Evolutionary conservation across 257 asterid species (phyloP).

Genomic region (Penstemon davidsonii): DNA sequence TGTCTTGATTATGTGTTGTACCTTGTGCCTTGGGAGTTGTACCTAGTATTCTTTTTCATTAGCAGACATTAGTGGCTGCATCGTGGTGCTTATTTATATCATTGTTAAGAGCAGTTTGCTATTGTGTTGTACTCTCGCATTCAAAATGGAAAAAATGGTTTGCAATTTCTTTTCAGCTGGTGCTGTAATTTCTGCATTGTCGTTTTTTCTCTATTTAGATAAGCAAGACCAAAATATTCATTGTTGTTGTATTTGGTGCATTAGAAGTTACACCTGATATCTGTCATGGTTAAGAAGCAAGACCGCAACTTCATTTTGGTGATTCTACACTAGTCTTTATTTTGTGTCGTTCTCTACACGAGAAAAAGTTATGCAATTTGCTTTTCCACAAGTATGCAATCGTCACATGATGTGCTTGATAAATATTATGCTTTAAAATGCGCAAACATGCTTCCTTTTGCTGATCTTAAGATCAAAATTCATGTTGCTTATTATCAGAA

Average conservation of each 20-base stretch:
- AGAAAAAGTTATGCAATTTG: not conserved
- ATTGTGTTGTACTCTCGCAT: no score
- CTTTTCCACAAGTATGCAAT: not conserved
- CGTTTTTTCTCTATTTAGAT: no score
- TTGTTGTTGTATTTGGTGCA: not conserved
- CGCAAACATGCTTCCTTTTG: not conserved
- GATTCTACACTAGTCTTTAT: not conserved
- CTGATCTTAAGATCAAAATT: not conserved
- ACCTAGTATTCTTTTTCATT: not conserved
- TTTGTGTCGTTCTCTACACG: not conserved
- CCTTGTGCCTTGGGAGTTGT: not conserved
- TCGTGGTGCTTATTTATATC: not conserved
- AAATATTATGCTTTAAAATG: slow-evolving; percentile 13
- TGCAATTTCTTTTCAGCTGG: no score
- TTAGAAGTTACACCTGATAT: not conserved
- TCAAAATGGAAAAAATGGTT: no score
- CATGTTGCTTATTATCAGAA: slow-evolving; percentile 1
- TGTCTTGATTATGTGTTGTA: not conserved
- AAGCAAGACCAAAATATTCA: no score
- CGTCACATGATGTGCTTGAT: not conserved
- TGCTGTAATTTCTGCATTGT: no score
- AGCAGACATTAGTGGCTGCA: not conserved
- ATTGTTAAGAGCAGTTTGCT: no score
- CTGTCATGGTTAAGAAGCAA: not conserved
- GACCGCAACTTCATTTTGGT: not conserved